A percentile compares a stretch with the other conserved stretches of the same genome.
Conservation (phyloP, 208 protist genomes). For the Acanthamoeba castellanii region DNA sequence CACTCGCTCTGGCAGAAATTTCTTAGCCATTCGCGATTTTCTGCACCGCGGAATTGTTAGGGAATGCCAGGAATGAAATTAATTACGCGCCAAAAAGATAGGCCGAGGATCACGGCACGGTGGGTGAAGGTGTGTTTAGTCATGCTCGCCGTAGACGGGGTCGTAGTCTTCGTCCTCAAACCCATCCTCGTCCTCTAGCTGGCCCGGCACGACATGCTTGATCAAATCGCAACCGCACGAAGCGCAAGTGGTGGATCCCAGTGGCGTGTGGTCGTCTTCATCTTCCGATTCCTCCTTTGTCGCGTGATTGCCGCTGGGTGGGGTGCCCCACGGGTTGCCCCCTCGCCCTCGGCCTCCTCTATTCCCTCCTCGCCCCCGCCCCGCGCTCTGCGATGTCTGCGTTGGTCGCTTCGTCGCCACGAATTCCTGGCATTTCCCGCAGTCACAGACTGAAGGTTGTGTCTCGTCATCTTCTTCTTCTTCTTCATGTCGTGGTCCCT, state of each 20-base stretch:
- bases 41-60: too few relatives aligned
- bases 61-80: not conserved
- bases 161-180: constrained; percentile 46
- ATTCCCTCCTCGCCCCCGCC: not conserved
- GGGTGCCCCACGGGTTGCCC: not conserved
- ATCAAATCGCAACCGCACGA: constrained; percentile 29
- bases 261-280: not conserved
- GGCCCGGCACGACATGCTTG: constrained; percentile 10
- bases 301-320: not conserved
- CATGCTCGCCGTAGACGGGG: constrained; percentile 34
- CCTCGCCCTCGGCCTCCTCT: not conserved
- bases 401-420: constrained; percentile 8
- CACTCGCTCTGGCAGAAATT: not conserved
- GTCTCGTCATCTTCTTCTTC: not conserved
- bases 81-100: not conserved
- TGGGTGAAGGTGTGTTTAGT: too few relatives aligned
- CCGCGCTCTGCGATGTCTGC: not conserved
- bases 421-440: constrained; percentile 19
- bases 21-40: not conserved
- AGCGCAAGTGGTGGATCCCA: not conserved
- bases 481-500: not conserved
- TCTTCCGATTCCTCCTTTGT: not conserved
- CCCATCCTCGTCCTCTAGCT: constrained; percentile 29
- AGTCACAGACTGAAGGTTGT: not conserved
- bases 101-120: too few relatives aligned